These are phyloP conservation scores for Metarhizium album DNA, from an alignment of 2,329 filamentous ascomycete species.

Conservation along the genomic window DNA sequence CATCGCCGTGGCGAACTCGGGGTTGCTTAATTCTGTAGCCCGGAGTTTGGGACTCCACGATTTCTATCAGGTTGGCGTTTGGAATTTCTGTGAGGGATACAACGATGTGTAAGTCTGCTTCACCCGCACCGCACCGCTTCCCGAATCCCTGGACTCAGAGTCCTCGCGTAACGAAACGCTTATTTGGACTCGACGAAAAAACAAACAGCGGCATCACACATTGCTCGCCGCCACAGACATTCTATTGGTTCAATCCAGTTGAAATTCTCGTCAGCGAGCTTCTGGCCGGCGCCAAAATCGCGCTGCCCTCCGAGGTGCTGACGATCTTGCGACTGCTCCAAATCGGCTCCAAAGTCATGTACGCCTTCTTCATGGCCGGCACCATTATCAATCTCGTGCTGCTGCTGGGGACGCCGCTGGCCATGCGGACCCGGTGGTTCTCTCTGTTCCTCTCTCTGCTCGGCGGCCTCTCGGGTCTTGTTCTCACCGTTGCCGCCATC, in stretches of 20 bases:
- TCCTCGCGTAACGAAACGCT: background rate
- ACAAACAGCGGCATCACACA: slow-evolving; percentile 54
- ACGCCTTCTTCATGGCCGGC: slow-evolving; percentile 70
- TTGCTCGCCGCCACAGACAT: slow-evolving; percentile 57
- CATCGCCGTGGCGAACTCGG: slow-evolving; percentile 56
- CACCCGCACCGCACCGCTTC: background rate
- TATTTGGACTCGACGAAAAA: slow-evolving; percentile 27
- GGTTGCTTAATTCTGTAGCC: slow-evolving; percentile 78
- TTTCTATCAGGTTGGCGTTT: slow-evolving; percentile 87
- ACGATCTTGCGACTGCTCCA: slow-evolving; percentile 64
- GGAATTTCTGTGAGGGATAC: slow-evolving; percentile 88
- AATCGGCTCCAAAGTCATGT: slow-evolving; percentile 75
- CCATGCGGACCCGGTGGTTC: slow-evolving; percentile 45
- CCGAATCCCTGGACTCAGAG: background rate
- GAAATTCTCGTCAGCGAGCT: slow-evolving; percentile 70
- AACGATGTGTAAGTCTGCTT: slow-evolving; percentile 39
- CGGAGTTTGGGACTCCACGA: slow-evolving; percentile 81
- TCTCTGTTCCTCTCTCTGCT: slow-evolving; percentile 59
- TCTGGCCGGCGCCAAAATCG: slow-evolving; percentile 71
- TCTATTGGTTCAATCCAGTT: slow-evolving; percentile 91
- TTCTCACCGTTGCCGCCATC: slow-evolving; percentile 57
- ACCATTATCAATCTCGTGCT: slow-evolving; percentile 61
- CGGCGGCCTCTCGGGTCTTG: slow-evolving; percentile 54
- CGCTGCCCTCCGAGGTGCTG: slow-evolving; percentile 62
- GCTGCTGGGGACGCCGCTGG: slow-evolving; percentile 53